phyloP scores from a whole-genome alignment of 2,329 filamentous ascomycete species.

The Hypoxylon sp. region DNA sequence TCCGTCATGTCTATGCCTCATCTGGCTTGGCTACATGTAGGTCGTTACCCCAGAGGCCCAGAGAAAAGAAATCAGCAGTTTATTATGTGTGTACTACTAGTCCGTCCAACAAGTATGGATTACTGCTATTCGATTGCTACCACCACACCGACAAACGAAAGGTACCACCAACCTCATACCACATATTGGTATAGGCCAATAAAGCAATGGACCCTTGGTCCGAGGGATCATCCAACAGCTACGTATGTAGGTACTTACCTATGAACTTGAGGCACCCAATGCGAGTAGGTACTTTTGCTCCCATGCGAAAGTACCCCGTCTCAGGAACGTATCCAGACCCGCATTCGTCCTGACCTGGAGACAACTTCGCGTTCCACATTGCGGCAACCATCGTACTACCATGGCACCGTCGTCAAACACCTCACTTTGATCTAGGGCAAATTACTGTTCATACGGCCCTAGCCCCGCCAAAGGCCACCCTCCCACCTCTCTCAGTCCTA shows the following conservation, averaged over 20 bases:
- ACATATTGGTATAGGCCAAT: slow-evolving; percentile 21
- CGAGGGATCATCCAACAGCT: slow-evolving; percentile 8
- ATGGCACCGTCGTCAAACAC: slow-evolving; percentile 17
- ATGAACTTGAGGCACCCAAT: slow-evolving; percentile 13
- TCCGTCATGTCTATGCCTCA: slow-evolving; percentile 38
- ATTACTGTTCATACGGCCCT: slow-evolving; percentile 18
- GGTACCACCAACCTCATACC: slow-evolving; percentile 37
- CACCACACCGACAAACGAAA: slow-evolving; percentile 27
- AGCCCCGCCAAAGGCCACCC: slow-evolving; percentile 36
- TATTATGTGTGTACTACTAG: slow-evolving; percentile 8
- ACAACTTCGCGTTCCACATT: slow-evolving; percentile 32
- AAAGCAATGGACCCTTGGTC: slow-evolving; percentile 25
- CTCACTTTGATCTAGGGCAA: slow-evolving; percentile 18
- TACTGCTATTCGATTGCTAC: slow-evolving; percentile 17
- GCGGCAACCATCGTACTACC: slow-evolving; percentile 30
- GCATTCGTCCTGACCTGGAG: slow-evolving; percentile 28
- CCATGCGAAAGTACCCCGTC: slow-evolving; percentile 25
- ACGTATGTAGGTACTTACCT: not conserved
- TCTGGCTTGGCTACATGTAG: slow-evolving; percentile 37
- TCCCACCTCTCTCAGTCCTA: slow-evolving; percentile 32
- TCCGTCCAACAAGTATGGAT: slow-evolving; percentile 18
- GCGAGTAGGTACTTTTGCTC: not conserved
- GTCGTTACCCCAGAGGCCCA: slow-evolving; percentile 33
- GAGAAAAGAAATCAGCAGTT: slow-evolving; percentile 34
- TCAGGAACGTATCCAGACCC: slow-evolving; percentile 40